phyloP scores from a whole-genome alignment of 805 yeast genomes.

The Saturnispora zaruensis region DNA sequence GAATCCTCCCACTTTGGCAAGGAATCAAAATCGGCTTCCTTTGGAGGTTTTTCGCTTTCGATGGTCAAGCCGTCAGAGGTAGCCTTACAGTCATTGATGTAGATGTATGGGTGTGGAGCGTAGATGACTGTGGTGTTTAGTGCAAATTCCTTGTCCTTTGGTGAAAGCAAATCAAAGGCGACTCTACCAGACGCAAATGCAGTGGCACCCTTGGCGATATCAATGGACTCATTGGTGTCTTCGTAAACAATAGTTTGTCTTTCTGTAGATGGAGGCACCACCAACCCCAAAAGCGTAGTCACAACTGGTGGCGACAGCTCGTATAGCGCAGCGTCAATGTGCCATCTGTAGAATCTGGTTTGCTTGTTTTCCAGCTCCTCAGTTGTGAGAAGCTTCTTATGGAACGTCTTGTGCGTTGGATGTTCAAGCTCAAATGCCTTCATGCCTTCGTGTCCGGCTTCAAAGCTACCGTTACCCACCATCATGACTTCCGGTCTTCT shows the following conservation, averaged over 20 bases:
- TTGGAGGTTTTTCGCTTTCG: conserved; percentile 57
- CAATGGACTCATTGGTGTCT: conserved; percentile 54
- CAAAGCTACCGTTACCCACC: conserved; percentile 73
- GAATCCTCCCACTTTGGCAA: conserved; percentile 79
- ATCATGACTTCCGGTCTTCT: conserved; percentile 84
- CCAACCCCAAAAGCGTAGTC: conserved; percentile 75
- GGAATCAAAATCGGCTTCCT: conserved; percentile 56
- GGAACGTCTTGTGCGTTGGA: conserved; percentile 79
- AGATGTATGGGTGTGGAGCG: conserved; percentile 90
- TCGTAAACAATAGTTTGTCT: conserved; percentile 60
- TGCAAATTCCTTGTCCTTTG: conserved; percentile 67
- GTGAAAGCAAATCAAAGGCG: conserved; percentile 59
- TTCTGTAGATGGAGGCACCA: conserved; percentile 63
- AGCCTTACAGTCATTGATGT: conserved; percentile 71
- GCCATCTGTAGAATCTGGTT: conserved; percentile 90
- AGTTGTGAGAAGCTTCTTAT: conserved; percentile 54
- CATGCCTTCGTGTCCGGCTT: conserved; percentile 32
- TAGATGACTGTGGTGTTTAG: conserved; percentile 73
- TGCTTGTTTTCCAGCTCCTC: conserved; percentile 53
- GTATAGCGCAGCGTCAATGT: conserved; percentile 83
- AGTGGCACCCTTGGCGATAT: conserved; percentile 77
- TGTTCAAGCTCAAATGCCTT: conserved; percentile 59
- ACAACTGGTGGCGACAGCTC: conserved; percentile 80
- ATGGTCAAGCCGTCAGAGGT: conserved; percentile 82
- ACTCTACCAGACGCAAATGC: conserved; percentile 80